Evolutionary conservation across 208 protist species (phyloP).

Genomic region (Acanthamoeba triangularis): DNA sequence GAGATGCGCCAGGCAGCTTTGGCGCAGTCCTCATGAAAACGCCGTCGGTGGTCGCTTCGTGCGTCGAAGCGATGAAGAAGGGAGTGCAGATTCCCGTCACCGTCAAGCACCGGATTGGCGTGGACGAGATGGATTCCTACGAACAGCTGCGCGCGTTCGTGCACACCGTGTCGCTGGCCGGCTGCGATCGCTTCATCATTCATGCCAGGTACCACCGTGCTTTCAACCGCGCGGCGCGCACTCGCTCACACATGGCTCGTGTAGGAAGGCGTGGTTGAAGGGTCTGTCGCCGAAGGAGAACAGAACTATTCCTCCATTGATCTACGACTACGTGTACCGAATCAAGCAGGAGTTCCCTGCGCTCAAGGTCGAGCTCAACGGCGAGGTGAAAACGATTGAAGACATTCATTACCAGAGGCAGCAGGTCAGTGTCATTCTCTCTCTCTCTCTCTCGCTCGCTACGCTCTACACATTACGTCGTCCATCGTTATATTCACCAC

Average conservation of each 20-base stretch:
- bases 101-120: conserved; percentile 61
- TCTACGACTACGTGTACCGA: conserved; percentile 53
- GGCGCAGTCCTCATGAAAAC: conserved; percentile 56
- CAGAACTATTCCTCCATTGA: conserved; percentile 3
- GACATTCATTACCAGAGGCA: conserved; percentile 12
- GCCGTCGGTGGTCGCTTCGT: conserved; percentile 8
- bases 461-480: too few species aligned
- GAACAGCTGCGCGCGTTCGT: conserved; percentile 54
- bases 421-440: not conserved
- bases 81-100: conserved; percentile 19
- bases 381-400: conserved; percentile 30
- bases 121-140: conserved; percentile 66
- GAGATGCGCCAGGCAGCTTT: conserved; percentile 11
- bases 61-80: conserved; percentile 37
- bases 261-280: conserved; percentile 15
- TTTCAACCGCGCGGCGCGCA: not conserved
- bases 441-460: too few species aligned
- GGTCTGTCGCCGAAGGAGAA: conserved; percentile 59
- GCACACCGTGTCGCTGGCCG: not conserved
- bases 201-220: not conserved
- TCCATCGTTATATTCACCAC: too few species aligned
- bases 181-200: conserved; percentile 57
- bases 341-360: conserved; percentile 53
- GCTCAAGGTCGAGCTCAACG: conserved; percentile 42
- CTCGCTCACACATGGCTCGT: not conserved